Percentiles rank a stretch among this genome's conserved stretches.
Evolutionary conservation across 225 moss, liverwort and hornwort genomes (phyloP).

Genomic region (Bryoerythrophyllum caledonicum): DNA sequence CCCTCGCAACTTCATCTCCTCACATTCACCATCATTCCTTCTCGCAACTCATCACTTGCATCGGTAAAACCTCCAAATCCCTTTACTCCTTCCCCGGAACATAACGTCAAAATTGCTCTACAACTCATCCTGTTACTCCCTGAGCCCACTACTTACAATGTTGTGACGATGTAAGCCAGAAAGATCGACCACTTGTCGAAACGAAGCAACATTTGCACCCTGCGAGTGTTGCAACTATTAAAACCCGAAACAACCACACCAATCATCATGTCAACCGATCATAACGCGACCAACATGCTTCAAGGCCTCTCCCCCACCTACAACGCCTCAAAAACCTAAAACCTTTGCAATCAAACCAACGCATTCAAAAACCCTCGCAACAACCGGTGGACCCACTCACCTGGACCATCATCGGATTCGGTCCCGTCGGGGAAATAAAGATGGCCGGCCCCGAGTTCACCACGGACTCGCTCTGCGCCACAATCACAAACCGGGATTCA

Average conservation of each 20-base stretch:
- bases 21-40: background rate
- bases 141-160: constrained; percentile 35
- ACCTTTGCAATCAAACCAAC: background rate
- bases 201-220: constrained; percentile 35
- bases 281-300: constrained; percentile 12
- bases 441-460: constrained; percentile 95
- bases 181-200: constrained; percentile 43
- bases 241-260: constrained; percentile 11
- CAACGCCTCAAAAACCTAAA: constrained; percentile 8
- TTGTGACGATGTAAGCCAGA: constrained; percentile 41
- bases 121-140: constrained; percentile 12
- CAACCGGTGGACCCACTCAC: constrained; percentile 31
- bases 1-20: background rate
- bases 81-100: background rate
- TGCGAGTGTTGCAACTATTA: constrained; percentile 15
- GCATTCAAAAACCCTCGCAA: background rate
- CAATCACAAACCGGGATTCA: constrained; percentile 9
- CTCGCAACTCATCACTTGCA: background rate
- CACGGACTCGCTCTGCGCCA: constrained; percentile 69
- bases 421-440: constrained; percentile 91
- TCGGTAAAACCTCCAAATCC: background rate
- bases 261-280: background rate
- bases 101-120: constrained; percentile 2
- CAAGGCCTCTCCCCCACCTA: background rate
- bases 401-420: constrained; percentile 99